Percentiles rank a stretch among this genome's conserved stretches.
Conservation (phyloP, 139 green algal genomes). For the Pleodorina starrii region DNA sequence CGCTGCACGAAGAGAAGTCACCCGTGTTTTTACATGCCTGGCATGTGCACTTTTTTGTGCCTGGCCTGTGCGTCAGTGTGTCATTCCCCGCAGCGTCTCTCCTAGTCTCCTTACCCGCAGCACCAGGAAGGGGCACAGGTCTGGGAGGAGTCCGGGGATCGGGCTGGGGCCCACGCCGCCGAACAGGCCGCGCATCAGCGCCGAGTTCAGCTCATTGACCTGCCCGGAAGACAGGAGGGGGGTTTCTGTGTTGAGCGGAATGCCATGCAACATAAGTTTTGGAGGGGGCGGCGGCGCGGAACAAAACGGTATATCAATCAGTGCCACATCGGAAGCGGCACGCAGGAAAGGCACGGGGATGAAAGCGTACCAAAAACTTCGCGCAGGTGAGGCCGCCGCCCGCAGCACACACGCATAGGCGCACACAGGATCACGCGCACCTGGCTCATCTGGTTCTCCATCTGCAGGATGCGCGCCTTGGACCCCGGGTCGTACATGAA, state of each 20-base stretch:
- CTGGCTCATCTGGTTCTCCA: constrained; percentile 72
- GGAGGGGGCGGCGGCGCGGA: not conserved
- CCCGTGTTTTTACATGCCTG: too few relatives aligned
- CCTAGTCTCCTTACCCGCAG: constrained; percentile 40
- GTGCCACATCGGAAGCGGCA: too few relatives aligned
- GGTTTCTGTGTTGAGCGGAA: not conserved
- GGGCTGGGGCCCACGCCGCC: constrained; percentile 29
- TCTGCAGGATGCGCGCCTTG: constrained; percentile 80
- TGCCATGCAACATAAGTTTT: not conserved
- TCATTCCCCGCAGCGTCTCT: too few relatives aligned
- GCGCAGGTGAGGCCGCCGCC: too few relatives aligned
- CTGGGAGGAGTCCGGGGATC: not conserved
- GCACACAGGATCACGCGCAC: too few relatives aligned
- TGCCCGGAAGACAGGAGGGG: constrained; percentile 36
- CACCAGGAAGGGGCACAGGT: constrained; percentile 71
- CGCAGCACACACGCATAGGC: too few relatives aligned
- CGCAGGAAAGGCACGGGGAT: too few relatives aligned
- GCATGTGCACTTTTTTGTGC: too few relatives aligned
- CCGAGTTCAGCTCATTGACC: constrained; percentile 65
- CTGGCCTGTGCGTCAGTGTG: too few relatives aligned
- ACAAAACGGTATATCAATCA: too few relatives aligned
- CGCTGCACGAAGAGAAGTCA: too few relatives aligned
- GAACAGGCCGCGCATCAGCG: constrained; percentile 57
- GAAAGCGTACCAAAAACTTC: too few relatives aligned
- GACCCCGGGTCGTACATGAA: constrained; percentile 84